Conservation (phyloP, 1,284 basidiomycete genomes). For the Leccinum variabile region DNA sequence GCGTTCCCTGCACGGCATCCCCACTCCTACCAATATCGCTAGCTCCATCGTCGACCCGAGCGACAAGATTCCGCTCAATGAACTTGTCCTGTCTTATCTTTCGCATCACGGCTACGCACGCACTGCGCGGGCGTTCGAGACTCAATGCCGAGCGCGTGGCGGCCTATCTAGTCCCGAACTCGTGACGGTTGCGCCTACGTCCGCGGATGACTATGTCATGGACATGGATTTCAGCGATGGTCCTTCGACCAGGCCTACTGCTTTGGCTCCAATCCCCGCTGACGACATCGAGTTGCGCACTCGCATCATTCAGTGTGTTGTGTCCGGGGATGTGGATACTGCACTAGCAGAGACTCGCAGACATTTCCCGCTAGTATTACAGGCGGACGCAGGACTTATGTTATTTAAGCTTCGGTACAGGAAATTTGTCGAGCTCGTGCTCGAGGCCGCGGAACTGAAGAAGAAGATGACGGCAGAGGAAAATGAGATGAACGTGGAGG, state of each 20-base stretch:
- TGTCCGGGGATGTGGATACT: constrained; percentile 68
- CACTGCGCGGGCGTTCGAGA: constrained; percentile 65
- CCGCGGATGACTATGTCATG: constrained; percentile 48
- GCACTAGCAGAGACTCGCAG: constrained; percentile 57
- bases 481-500: constrained; percentile 30
- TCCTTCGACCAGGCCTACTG: constrained; percentile 11
- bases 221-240: constrained; percentile 38
- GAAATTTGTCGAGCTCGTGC: constrained; percentile 78
- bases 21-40: constrained; percentile 2
- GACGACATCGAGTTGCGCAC: constrained; percentile 65
- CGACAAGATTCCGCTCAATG: constrained; percentile 50
- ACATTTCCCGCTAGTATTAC: constrained; percentile 64
- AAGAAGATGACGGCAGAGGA: constrained; percentile 51
- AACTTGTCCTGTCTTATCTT: constrained; percentile 77
- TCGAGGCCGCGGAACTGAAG: constrained; percentile 66
- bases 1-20: constrained; percentile 13
- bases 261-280: constrained; percentile 25
- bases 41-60: constrained; percentile 19
- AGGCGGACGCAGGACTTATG: constrained; percentile 63
- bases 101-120: constrained; percentile 77
- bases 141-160: constrained; percentile 39
- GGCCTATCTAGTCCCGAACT: constrained; percentile 12
- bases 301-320: constrained; percentile 64
- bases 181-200: constrained; percentile 5
- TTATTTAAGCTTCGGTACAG: constrained; percentile 76